Conservation (phyloP, 192 early-diverging fungal genomes). For the Geranomyces variabilis region DNA sequence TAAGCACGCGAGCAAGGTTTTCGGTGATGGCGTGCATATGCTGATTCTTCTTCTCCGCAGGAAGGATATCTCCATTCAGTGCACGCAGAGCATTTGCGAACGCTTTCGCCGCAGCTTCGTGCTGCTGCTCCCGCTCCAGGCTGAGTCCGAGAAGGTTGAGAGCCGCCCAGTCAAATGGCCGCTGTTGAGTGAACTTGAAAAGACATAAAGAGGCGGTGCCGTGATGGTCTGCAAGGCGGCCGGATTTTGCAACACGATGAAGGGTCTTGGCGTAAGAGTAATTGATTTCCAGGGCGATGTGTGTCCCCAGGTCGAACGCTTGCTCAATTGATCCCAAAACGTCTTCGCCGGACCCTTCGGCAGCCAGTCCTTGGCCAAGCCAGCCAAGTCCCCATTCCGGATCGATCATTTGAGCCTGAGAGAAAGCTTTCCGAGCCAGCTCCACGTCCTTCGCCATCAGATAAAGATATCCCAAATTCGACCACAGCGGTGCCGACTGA, state of each 20-base stretch:
- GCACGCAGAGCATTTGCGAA: constrained; percentile 58
- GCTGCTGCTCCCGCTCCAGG: constrained; percentile 72
- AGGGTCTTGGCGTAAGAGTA: constrained; percentile 8
- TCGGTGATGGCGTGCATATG: constrained; percentile 52
- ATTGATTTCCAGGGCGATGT: constrained; percentile 58
- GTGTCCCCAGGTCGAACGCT: constrained; percentile 68
- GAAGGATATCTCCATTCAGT: constrained; percentile 7
- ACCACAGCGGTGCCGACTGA: constrained; percentile 72
- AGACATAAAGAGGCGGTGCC: constrained; percentile 49
- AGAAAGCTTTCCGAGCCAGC: constrained; percentile 75
- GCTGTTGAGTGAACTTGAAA: constrained; percentile 67
- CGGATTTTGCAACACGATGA: not conserved
- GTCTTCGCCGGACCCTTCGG: constrained; percentile 61
- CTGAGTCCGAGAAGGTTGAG: constrained; percentile 77
- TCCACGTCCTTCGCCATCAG: constrained; percentile 71
- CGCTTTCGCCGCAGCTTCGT: constrained; percentile 66
- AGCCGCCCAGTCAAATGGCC: constrained; percentile 55
- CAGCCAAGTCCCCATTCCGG: constrained; percentile 78
- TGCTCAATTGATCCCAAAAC: constrained; percentile 76
- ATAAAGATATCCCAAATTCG: constrained; percentile 83
- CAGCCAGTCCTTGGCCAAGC: constrained; percentile 86
- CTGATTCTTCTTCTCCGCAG: not conserved
- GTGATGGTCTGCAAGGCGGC: not conserved
- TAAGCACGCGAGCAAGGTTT: constrained; percentile 72
- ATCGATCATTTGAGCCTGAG: constrained; percentile 70